Evolutionary conservation across 768 basidiomycete genomes (phyloP), one percentile per base, ranked within the genome.

Genomic region (Amanita pallidorosea): DNA sequence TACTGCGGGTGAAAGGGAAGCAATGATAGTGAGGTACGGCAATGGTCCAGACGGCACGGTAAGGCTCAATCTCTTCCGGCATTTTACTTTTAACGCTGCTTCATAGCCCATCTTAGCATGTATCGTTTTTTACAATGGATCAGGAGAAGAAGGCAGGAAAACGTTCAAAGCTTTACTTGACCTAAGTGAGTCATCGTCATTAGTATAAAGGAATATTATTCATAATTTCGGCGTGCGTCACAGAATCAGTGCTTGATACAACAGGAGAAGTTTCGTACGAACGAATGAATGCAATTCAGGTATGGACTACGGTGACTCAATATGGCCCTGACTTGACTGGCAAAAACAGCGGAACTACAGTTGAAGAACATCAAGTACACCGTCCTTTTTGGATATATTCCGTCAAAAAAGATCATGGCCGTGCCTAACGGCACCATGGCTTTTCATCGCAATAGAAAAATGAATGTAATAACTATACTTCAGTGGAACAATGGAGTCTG

Each of bases 211-310:
- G 23, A 11, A 7, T 31, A 15, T 5, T 11, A 8, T 25, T n/a
- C 7, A 9, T 18, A n/a, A 25, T 22, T 34, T 22, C 45, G 23
- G 27, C 48, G 11, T 27, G n/a, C n/a, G n/a, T n/a, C 17, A 13
- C 35, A 77, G 75, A 63, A 7, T 73, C 76, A 23, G 46, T 73
- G 17, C 60, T 59, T 0, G 71, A 77, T 55, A 52, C 55, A 9
- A 61, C 71, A 7, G 61, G 62, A 18, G 76, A 76, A 54, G 64
- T 76, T 0, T 75, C 75, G 2, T 80, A 68, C 51, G 74, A 74
- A 52, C 53, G 63, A 34, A 38, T 77, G n/a, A 77, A 78, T 56
- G 46, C 56, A 1, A 35, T 75, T 2, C 58, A 65, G 59, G 76
- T 73, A 37, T 20, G 23, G 1, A 38, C 41, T 7, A 46, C 73